Conservation (phyloP, 768 basidiomycete genomes). For the Boletellus ananiceps region DNA sequence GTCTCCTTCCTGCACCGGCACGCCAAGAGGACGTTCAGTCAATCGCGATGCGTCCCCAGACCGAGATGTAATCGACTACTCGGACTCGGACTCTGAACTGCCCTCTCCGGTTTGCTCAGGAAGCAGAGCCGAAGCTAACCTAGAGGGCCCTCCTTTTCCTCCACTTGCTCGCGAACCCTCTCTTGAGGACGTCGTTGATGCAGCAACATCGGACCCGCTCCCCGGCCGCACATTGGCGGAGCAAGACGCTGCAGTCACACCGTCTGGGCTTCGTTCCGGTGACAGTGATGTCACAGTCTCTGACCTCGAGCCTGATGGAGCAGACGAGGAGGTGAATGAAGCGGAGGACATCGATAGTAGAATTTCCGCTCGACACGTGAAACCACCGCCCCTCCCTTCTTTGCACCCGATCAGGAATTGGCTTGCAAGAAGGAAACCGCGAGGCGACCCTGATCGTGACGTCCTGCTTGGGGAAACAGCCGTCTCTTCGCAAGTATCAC, state of each 20-base stretch:
- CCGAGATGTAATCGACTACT: slow-evolving; percentile 1
- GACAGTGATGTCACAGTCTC: background rate
- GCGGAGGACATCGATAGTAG: background rate
- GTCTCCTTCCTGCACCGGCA: background rate
- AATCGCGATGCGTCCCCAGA: background rate
- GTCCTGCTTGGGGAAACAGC: background rate
- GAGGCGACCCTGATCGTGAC: slow-evolving; percentile 2
- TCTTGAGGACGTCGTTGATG: background rate
- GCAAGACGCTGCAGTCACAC: background rate
- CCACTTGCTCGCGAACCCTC: slow-evolving; percentile 1
- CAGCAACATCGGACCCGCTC: background rate
- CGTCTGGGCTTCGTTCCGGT: background rate
- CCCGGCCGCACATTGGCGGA: background rate
- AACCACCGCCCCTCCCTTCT: slow-evolving; percentile 2
- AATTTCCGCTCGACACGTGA: slow-evolving; percentile 2
- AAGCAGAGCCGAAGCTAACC: background rate
- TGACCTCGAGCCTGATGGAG: slow-evolving; percentile 6
- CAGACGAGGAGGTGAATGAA: background rate
- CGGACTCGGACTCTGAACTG: slow-evolving; percentile 11
- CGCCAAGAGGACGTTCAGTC: background rate
- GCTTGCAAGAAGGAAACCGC: slow-evolving; percentile 9
- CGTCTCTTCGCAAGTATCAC: slow-evolving; percentile 1
- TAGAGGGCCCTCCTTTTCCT: background rate
- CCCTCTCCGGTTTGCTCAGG: slow-evolving; percentile 5
- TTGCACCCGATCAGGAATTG: slow-evolving; percentile 13